Evolutionary conservation across 352 stramenopile species (phyloP).

Genomic region (Phytophthora kernoviae): DNA sequence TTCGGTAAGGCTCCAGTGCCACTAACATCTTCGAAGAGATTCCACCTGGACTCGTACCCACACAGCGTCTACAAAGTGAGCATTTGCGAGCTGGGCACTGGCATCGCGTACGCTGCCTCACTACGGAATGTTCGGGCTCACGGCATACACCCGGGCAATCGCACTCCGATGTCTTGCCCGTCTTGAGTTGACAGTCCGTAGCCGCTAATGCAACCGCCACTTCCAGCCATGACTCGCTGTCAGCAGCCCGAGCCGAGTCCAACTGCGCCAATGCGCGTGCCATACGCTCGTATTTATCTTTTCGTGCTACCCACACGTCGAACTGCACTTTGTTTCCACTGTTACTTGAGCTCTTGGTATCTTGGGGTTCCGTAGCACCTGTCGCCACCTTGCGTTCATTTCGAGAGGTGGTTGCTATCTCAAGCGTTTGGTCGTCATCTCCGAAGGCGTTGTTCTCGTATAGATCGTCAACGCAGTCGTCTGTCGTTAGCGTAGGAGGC

Average conservation of each 20-base stretch:
- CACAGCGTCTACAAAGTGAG: slow-evolving; percentile 72
- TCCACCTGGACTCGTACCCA: slow-evolving; percentile 55
- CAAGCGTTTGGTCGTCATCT: slow-evolving; percentile 48
- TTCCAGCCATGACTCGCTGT: slow-evolving; percentile 73
- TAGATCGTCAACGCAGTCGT: slow-evolving; percentile 74
- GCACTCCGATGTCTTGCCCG: slow-evolving; percentile 65
- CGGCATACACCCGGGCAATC: slow-evolving; percentile 76
- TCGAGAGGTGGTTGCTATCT: slow-evolving; percentile 6
- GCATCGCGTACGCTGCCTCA: slow-evolving; percentile 74
- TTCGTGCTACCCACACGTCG: slow-evolving; percentile 82
- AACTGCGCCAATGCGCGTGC: slow-evolving; percentile 62
- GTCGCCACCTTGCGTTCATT: slow-evolving; percentile 18
- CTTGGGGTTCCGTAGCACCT: slow-evolving; percentile 10
- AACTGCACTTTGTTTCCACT: slow-evolving; percentile 59
- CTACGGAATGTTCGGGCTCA: slow-evolving; percentile 62
- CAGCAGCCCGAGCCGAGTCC: slow-evolving; percentile 60
- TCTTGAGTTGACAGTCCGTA: slow-evolving; percentile 82
- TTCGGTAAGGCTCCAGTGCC: slow-evolving; percentile 56
- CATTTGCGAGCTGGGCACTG: slow-evolving; percentile 84
- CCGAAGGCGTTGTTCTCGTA: slow-evolving; percentile 82
- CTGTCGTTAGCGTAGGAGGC: slow-evolving; percentile 30
- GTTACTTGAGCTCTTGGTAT: slow-evolving; percentile 12
- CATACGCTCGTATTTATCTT: slow-evolving; percentile 89
- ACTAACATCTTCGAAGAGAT: slow-evolving; percentile 73
- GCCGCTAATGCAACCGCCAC: slow-evolving; percentile 76